These are phyloP conservation scores for Ensete ventricosum DNA, from an alignment of 176 grass and related monocot genomes.

Conservation along the genomic window DNA sequence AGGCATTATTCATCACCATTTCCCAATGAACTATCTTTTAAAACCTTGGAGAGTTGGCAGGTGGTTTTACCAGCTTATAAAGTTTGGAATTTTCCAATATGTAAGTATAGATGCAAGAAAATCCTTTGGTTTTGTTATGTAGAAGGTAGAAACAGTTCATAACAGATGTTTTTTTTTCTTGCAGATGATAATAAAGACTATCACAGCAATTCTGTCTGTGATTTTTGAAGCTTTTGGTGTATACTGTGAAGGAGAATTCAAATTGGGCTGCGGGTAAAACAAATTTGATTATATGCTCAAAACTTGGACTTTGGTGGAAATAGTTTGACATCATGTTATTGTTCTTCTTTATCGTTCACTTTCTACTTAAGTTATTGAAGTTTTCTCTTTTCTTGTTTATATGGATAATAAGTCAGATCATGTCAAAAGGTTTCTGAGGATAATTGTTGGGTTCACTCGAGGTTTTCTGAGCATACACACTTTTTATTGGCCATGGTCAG, in stretches of 20 bases:
- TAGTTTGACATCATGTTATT: not conserved
- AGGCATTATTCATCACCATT: constrained; percentile 91
- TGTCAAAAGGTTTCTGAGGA: not conserved
- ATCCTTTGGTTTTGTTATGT: constrained; percentile 6
- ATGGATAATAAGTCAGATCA: not conserved
- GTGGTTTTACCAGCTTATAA: constrained; percentile 80
- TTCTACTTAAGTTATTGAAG: not conserved
- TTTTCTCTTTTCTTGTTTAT: not conserved
- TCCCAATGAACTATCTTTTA: constrained; percentile 81
- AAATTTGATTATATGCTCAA: not conserved
- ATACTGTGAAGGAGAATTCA: constrained; percentile 95
- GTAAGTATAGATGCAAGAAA: constrained; percentile 33
- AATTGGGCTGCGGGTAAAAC: constrained; percentile 73
- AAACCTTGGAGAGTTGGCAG: constrained; percentile 75
- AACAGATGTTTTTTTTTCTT: constrained; percentile 8
- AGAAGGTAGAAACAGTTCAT: not conserved
- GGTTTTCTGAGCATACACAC: too few species aligned
- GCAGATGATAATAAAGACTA: constrained; percentile 97
- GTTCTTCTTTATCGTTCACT: not conserved
- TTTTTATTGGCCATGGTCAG: too few species aligned
- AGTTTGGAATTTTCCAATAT: constrained; percentile 98
- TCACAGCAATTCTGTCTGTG: constrained; percentile 79
- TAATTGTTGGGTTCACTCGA: too few species aligned
- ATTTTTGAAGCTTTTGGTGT: constrained; percentile 85
- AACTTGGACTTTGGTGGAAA: constrained; percentile 8